These are phyloP conservation scores for Cryptococcus sp. DNA, from an alignment of 1,284 basidiomycete genomes.

Conservation along the genomic window DNA sequence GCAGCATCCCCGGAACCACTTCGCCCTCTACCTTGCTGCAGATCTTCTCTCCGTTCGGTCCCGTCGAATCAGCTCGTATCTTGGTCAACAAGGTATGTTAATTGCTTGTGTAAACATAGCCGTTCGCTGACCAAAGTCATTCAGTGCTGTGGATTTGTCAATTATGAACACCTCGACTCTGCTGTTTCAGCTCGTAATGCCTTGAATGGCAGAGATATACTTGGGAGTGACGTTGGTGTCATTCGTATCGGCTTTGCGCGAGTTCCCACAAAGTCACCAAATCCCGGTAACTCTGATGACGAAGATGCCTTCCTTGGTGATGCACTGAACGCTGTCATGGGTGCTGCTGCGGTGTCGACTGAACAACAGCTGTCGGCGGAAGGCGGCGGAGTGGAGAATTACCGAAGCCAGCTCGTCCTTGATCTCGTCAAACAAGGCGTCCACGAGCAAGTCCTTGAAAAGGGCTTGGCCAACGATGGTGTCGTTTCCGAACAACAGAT, in stretches of 20 bases:
- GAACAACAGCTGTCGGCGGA: constrained; percentile 78
- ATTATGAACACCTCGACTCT: constrained; percentile 95
- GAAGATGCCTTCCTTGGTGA: constrained; percentile 63
- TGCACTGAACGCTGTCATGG: constrained; percentile 62
- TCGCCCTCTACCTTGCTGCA: constrained; percentile 84
- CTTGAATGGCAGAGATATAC: constrained; percentile 88
- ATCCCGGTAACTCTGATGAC: constrained; percentile 33
- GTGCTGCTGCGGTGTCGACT: constrained; percentile 79
- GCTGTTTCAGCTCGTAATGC: constrained; percentile 93
- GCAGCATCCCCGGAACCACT: constrained; percentile 88
- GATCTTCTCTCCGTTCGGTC: constrained; percentile 89
- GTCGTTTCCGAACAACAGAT: constrained; percentile 87
- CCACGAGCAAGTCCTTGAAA: constrained; percentile 60
- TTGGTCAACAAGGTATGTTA: constrained; percentile 93
- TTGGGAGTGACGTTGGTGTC: constrained; percentile 92
- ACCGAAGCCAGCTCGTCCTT: constrained; percentile 83
- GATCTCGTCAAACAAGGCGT: constrained; percentile 86
- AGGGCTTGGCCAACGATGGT: constrained; percentile 53
- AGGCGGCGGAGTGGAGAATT: constrained; percentile 88
- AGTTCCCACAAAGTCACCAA: constrained; percentile 74
- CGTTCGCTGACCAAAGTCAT: neutral
- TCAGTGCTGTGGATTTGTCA: constrained; percentile 63
- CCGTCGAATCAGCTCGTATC: constrained; percentile 93
- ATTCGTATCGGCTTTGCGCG: constrained; percentile 96
- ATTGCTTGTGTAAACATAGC: neutral